Evolutionary conservation across 257 asterid genomes (phyloP), one percentile per base, ranked within the genome.

Genomic region (Salvia hispanica): DNA sequence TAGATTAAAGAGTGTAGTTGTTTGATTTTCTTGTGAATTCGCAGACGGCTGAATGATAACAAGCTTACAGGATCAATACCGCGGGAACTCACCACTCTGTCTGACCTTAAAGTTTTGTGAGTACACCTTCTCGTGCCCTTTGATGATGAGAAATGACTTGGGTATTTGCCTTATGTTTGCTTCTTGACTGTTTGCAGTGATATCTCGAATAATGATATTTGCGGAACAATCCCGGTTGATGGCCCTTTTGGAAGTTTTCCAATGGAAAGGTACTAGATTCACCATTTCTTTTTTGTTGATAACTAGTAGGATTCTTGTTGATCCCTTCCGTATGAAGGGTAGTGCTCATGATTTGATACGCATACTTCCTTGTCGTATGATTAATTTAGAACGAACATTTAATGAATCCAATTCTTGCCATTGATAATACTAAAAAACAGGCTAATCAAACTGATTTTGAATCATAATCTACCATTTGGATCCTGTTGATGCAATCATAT

Each of bases 161-260:
- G 5, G n/a, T 4, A n/a, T 16, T 0, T 3, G 31, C 8, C 40
- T 67, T 54, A 54, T 60, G 55, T 45, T 47, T 50, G 58, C 10
- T 59, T 34, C 15, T 73, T 67, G 71, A 31, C 45, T 72, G 60
- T 16, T 18, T 80, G 88, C 82, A 92, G 98, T 68, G 98, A 92
- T 74, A 88, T 84, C 78, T 87, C 96, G 6, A 71, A 89, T 66
- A 92, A 89, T 39, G 82, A 85, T 58, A 85, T 92, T 34, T 89
- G 98, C 77, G 98, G 98, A 59, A 92, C 98, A 59, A 89, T 92
- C 52, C 98, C 96, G 0, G 94, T 82, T 8, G 95, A 89, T 79
- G 98, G 98, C 25, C 95, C 95, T 0, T 92, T 92, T 48, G 79
- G 59, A 25, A 73, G 69, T 79, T 89, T 89, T 74, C 82, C 95